Percentiles rank a stretch among this genome's conserved stretches.
phyloP scores from a whole-genome alignment of 192 early-diverging fungal genomes.

The Entomortierella parvispora region DNA sequence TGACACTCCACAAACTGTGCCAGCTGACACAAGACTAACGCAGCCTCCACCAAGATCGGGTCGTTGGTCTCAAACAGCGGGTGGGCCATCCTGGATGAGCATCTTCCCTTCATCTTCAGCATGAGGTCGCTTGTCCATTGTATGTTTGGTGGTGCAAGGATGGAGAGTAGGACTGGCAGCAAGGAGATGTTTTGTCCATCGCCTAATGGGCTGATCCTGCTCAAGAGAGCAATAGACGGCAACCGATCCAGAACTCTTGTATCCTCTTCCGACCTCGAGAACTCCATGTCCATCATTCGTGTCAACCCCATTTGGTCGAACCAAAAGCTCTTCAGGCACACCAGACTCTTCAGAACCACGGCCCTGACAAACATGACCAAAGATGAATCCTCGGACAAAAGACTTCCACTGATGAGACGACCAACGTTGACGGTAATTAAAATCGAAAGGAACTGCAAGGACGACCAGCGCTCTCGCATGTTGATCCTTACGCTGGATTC shows the following conservation, averaged over 20 bases:
- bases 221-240: background rate
- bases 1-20: slow-evolving; percentile 28
- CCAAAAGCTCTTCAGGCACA: slow-evolving; percentile 24
- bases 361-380: background rate
- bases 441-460: slow-evolving; percentile 11
- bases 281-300: slow-evolving; percentile 23
- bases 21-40: slow-evolving; percentile 6
- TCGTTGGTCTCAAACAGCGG: slow-evolving; percentile 24
- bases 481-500: slow-evolving; percentile 45
- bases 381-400: background rate
- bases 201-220: background rate
- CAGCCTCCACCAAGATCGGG: slow-evolving; percentile 10
- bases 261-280: background rate
- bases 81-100: slow-evolving; percentile 9
- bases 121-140: slow-evolving; percentile 27
- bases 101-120: slow-evolving; percentile 7
- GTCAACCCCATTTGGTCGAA: slow-evolving; percentile 12
- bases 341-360: slow-evolving; percentile 12
- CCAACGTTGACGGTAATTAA: slow-evolving; percentile 15
- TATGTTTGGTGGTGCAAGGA: slow-evolving; percentile 12
- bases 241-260: background rate
- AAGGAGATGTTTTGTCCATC: slow-evolving; percentile 20
- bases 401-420: slow-evolving; percentile 2
- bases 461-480: slow-evolving; percentile 36
- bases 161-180: slow-evolving; percentile 20